Percentiles rank a stretch among this genome's conserved stretches.
Conservation (phyloP, 176 grass and related monocot species). For the maize (Zea mays) region Zm-B73-REFERENCE-NAM-5.0 NC_050102.1:160545501-160546000, state of each 20-base stretch:
- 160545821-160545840: slow-evolving; percentile 22
- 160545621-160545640: slow-evolving; percentile 96
- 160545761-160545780: slow-evolving; percentile 56
- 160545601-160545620: slow-evolving; percentile 92
- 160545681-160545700: slow-evolving; percentile 72
- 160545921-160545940: slow-evolving; percentile 44
- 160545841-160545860: background rate
- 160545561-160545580: slow-evolving; percentile 7
- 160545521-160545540: slow-evolving; percentile 26
- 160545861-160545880: background rate
- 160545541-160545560: background rate
- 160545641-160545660: slow-evolving; percentile 89
- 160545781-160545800: slow-evolving; percentile 19
- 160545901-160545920: slow-evolving; percentile 7
- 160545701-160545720: slow-evolving; percentile 86
- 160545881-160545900: background rate
- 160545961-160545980: slow-evolving; percentile 50
- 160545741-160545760: slow-evolving; percentile 53
- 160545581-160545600: slow-evolving; percentile 52
- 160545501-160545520: slow-evolving; percentile 78
- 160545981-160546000: slow-evolving; percentile 84
- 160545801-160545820: slow-evolving; percentile 1
- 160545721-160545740: slow-evolving; percentile 85
- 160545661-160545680: slow-evolving; percentile 80
- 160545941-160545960: too few species aligned